Percentiles rank a stretch among this genome's conserved stretches.
phyloP scores from a whole-genome alignment of 257 asterid species.

The Verbascum thapsus region DNA sequence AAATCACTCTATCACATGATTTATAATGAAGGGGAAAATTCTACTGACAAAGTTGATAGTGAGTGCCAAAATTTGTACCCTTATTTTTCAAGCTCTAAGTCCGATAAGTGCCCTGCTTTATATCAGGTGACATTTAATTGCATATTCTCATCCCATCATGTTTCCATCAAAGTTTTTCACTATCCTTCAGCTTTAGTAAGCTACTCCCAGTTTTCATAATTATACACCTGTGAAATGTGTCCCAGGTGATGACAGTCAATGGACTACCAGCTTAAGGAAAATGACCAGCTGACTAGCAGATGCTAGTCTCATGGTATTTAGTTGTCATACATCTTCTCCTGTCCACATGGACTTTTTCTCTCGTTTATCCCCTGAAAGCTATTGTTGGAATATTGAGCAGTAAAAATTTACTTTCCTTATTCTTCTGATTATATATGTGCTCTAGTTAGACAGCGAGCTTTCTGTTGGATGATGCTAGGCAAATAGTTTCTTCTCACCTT shows the following conservation, averaged over 20 bases:
- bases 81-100: no score
- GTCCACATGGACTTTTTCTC: background rate
- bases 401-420: constrained; percentile 9
- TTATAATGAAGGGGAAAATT: no score
- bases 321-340: background rate
- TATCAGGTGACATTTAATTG: no score
- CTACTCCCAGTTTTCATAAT: constrained; percentile 19
- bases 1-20: no score
- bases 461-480: constrained; percentile 16
- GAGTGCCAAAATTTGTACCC: no score
- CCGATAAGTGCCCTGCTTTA: no score
- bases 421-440: constrained; percentile 24
- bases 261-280: constrained; percentile 17
- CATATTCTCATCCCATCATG: constrained; percentile 1
- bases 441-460: constrained; percentile 16
- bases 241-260: background rate
- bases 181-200: constrained; percentile 10
- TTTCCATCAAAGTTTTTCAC: background rate
- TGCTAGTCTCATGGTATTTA: constrained; percentile 14
- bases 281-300: constrained; percentile 12
- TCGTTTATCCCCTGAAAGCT: background rate
- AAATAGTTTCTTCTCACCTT: constrained; percentile 6
- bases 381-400: constrained; percentile 8
- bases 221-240: background rate
- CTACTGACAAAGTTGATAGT: no score